These are phyloP conservation scores for Claviceps digitariae DNA, from an alignment of 2,329 filamentous ascomycete genomes.

Conservation along the genomic window DNA sequence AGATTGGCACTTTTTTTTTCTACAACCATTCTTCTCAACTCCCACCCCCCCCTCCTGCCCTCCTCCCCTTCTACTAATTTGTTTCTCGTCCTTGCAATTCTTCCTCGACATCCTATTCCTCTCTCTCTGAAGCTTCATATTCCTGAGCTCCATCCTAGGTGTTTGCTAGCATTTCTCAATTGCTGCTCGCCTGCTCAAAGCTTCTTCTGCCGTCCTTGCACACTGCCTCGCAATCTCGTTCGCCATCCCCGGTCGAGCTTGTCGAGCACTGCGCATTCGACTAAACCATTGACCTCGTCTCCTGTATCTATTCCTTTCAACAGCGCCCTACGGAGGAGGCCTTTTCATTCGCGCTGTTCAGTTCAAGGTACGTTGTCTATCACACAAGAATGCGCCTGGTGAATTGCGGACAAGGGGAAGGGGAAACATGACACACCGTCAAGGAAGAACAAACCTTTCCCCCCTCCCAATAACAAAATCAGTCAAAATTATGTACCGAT, in stretches of 20 bases:
- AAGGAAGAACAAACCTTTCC: background rate
- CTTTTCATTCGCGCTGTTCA: slow-evolving; percentile 14
- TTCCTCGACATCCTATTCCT: background rate
- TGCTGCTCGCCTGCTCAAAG: slow-evolving; percentile 6
- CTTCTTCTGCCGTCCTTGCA: background rate
- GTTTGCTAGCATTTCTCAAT: slow-evolving; percentile 1
- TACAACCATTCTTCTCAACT: background rate
- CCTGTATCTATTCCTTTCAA: background rate
- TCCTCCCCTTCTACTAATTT: slow-evolving; percentile 4
- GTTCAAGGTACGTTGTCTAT: slow-evolving; percentile 18
- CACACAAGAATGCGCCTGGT: background rate
- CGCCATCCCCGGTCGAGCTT: slow-evolving; percentile 7
- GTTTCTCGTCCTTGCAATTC: background rate
- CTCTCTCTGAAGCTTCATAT: background rate
- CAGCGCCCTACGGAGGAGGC: slow-evolving; percentile 7
- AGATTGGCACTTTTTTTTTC: slow-evolving; percentile 3
- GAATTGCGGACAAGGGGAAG: background rate
- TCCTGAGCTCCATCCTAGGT: slow-evolving; percentile 5
- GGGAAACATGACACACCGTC: background rate
- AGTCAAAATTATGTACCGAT: background rate
- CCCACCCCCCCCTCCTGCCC: background rate
- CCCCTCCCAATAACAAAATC: background rate
- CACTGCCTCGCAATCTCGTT: slow-evolving; percentile 1
- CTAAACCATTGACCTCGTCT: background rate
- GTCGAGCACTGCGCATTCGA: slow-evolving; percentile 5